Evolutionary conservation across 345 rosid genomes (phyloP), one percentile per base, ranked within the genome.

Genomic region (Lepidium didymum): DNA sequence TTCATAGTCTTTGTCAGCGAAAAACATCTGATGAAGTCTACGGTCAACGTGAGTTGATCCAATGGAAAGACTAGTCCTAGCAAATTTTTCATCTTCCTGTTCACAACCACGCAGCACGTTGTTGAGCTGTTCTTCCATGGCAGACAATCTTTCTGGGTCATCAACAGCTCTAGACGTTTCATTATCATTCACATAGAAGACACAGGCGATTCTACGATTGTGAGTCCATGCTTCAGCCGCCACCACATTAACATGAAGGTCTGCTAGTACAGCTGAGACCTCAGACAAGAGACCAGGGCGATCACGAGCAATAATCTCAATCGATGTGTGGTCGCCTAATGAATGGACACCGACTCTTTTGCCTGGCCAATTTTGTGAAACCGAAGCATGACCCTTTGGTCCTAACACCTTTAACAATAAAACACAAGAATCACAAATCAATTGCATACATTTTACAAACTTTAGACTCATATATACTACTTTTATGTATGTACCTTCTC

Each of bases 161-260:
- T 85, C 86, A 5, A 83, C 89, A 1, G 86, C 90, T 16, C 78
- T 66, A 33, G 75, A 72, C 7, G 90, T 86, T 56, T 72, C 66
- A 60, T 84, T 80, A 40, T 88, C 94, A 27, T 83, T 90, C 70
- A 90, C 97, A 23, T 93, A 87, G 47, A 93, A 76, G 9, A 93
- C 94, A 64, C 89, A 88, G 4, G 96, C 98, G 62, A 87, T 86
- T 45, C 97, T 70, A 40, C 76, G 74, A 75, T 93, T 93, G 64
- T 93, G 98, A 1, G 97, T 93, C 98, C 98, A 93, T 13, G 86
- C 92, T 78, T 93, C 96, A 8, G 97, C 97, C 8, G 87, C 92
- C 10, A 56, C 81, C n/a, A 93, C 97, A 12, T 93, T 88, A 78
- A 87, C 82, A 58, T 84, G 80, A 21, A 90, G 92, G 73, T 81